These are phyloP conservation scores for Plenodomus tracheiphilus DNA, from an alignment of 2,329 filamentous ascomycete species.

Conservation along the genomic window DNA sequence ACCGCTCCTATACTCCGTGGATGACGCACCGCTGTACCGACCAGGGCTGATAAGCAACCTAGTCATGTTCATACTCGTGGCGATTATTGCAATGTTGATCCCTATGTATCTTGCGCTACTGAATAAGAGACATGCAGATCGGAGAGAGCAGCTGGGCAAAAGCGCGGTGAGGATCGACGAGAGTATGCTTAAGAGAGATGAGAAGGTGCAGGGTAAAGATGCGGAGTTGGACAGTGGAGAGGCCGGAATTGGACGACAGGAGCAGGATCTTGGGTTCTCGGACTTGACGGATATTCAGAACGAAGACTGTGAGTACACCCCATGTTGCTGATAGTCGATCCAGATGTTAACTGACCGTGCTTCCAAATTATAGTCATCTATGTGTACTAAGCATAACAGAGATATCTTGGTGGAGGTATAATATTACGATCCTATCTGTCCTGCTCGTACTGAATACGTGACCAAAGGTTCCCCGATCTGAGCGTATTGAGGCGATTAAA, in stretches of 20 bases:
- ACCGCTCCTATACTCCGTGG: conserved; percentile 39
- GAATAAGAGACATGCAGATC: conserved; percentile 35
- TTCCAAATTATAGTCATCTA: neutral
- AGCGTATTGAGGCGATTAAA: too few species aligned
- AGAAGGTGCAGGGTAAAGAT: conserved; percentile 14
- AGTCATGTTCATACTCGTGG: conserved; percentile 40
- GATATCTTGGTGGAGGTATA: too few species aligned
- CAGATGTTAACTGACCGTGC: neutral
- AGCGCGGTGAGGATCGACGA: conserved; percentile 33
- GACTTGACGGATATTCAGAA: conserved; percentile 26
- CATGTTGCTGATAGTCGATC: neutral
- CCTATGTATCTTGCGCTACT: conserved; percentile 37
- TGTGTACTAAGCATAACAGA: neutral
- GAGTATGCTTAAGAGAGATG: conserved; percentile 38
- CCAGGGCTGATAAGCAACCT: conserved; percentile 40
- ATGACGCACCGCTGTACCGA: conserved; percentile 41
- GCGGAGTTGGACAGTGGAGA: conserved; percentile 15
- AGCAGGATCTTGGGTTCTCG: conserved; percentile 20
- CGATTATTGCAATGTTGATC: conserved; percentile 30
- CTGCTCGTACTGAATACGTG: too few species aligned
- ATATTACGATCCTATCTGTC: too few species aligned
- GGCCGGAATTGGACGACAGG: neutral
- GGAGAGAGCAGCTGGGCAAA: conserved; percentile 37
- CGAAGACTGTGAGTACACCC: conserved; percentile 15
- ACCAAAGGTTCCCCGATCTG: too few species aligned